A percentile compares a stretch with the other conserved stretches of the same genome.
These are phyloP conservation scores for Colletotrichum tropicale DNA, from an alignment of 2,329 filamentous ascomycete species.

Conservation along the genomic window DNA sequence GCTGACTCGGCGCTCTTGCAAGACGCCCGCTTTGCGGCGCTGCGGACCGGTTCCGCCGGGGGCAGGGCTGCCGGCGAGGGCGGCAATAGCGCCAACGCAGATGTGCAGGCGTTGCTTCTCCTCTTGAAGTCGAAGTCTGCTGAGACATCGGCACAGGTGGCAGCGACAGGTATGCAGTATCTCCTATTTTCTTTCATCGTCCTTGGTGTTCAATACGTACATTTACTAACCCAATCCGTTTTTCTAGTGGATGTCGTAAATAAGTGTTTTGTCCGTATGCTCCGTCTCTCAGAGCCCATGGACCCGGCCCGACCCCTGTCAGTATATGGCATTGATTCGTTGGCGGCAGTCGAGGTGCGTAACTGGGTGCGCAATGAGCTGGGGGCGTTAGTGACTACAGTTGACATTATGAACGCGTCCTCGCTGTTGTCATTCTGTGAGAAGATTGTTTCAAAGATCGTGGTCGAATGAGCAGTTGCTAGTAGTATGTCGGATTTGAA, in stretches of 20 bases:
- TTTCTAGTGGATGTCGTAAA: neutral
- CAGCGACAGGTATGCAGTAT: neutral
- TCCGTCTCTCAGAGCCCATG: slow-evolving; percentile 28
- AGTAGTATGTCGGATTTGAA: no score
- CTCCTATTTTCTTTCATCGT: no score
- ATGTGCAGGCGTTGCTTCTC: neutral
- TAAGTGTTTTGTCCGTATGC: neutral
- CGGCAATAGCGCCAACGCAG: neutral
- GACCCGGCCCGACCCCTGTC: slow-evolving; percentile 27
- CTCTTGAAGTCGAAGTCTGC: neutral
- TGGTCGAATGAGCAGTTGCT: no score
- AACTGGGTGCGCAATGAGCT: slow-evolving; percentile 28
- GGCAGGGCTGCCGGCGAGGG: neutral
- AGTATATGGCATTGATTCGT: slow-evolving; percentile 32
- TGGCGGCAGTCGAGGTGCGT: slow-evolving; percentile 33
- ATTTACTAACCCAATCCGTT: no score
- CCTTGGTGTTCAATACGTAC: no score
- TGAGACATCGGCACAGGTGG: neutral
- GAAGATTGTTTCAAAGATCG: slow-evolving; percentile 22
- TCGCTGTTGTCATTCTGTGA: slow-evolving; percentile 28
- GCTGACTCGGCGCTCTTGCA: slow-evolving; percentile 16
- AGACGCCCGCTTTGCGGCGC: neutral
- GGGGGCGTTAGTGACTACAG: slow-evolving; percentile 26
- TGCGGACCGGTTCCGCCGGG: neutral
- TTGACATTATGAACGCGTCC: slow-evolving; percentile 32